Evolutionary conservation across 225 moss, liverwort and hornwort genomes (phyloP).

Genomic region (Sphagnum tenellum): DNA sequence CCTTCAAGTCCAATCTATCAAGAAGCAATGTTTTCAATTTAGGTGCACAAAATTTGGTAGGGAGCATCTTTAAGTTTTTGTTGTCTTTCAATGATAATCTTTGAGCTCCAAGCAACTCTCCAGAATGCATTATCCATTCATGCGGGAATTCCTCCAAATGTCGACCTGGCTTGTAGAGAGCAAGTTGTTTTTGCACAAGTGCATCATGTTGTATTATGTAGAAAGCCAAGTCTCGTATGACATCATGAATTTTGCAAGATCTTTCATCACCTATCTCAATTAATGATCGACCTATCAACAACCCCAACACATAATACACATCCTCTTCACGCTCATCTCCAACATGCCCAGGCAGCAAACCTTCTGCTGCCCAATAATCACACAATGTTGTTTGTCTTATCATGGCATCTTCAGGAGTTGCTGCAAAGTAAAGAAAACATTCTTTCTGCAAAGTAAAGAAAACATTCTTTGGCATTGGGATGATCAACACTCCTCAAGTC

Average conservation of each 20-base stretch:
- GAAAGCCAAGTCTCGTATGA: constrained; percentile 11
- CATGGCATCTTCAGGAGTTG: constrained; percentile 1
- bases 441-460: constrained; percentile 13
- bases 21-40: constrained; percentile 4
- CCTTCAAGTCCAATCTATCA: background rate
- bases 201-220: constrained; percentile 2
- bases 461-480: constrained; percentile 6
- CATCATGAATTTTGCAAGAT: constrained; percentile 9
- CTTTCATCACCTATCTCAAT: background rate
- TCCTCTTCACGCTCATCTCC: background rate
- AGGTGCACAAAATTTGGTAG: constrained; percentile 4
- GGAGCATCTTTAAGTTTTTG: background rate
- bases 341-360: constrained; percentile 7
- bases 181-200: background rate
- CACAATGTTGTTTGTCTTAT: background rate
- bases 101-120: background rate
- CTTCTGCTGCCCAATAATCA: constrained; percentile 11
- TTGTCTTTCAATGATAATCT: constrained; percentile 6
- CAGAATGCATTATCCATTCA: constrained; percentile 1
- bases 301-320: constrained; percentile 1
- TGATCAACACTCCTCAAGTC: constrained; percentile 6
- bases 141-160: background rate
- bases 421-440: constrained; percentile 16
- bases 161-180: constrained; percentile 5
- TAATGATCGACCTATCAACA: constrained; percentile 5